Evolutionary conservation across 2,329 filamentous ascomycete genomes (phyloP), one percentile per base, ranked within the genome.

Genomic region (Trichothecium roseum): DNA sequence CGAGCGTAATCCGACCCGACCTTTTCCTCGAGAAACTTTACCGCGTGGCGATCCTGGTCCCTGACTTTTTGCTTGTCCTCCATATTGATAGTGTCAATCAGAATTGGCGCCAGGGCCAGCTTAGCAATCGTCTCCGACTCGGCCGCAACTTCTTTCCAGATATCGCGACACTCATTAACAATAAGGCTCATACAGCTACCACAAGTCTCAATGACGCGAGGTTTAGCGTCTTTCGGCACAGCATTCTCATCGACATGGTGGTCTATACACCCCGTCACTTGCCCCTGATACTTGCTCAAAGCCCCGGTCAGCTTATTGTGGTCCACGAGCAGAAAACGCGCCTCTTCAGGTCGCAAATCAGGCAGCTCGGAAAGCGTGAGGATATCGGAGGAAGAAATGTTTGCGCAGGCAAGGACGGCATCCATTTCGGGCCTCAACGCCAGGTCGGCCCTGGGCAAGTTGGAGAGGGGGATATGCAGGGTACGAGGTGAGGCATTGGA

Each of bases 121-220:
- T 69, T 71, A 3, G 81, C 81, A 4, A 86, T 60, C 36, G 78
- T 71, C 2, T 66, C 66, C 46, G 82, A 70, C 46, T 61, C 49
- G 22, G 48, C 53, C 3, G 45, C 53, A n/a, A 75, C 49, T 2
- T 54, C 56, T 39, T 75, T 68, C 82, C 81, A 88, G 0, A 59
- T 55, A 0, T 62, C 53, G 12, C 62, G 59, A 42, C 69, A 72
- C 46, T 79, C 68, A 22, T 78, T 69, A 1, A 80, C 64, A 1
- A 91, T 66, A 2, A 88, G 60, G 40, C 79, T 85, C 42, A 72
- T 70, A 57, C 84, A 89, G 55, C 82, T 88, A 4, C 84, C 85
- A 38, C 69, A 69, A 36, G 70, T 76, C 42, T 73, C 64, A 15
- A 91, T 66, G 2, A 85, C 58, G 14, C 81, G 66, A 1, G 77